Evolutionary conservation across 495 filamentous ascomycete genomes (phyloP).

Genomic region (Achaetomiella virescens): DNA sequence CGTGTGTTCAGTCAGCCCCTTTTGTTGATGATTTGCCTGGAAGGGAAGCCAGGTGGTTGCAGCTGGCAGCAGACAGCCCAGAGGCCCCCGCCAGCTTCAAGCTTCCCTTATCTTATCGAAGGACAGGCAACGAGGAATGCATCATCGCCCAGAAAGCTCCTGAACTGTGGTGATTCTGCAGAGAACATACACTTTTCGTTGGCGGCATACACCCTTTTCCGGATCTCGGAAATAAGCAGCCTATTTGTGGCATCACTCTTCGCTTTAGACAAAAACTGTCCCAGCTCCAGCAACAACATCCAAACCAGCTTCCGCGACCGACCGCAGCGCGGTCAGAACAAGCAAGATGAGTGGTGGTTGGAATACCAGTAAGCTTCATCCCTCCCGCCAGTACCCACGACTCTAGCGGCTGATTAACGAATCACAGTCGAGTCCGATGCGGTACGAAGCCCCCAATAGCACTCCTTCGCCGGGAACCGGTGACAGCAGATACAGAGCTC

Average conservation of each 20-base stretch:
- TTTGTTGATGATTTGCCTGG: no score
- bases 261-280: no score
- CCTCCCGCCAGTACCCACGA: neutral
- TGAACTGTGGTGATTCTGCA: no score
- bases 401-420: slow-evolving; percentile 32
- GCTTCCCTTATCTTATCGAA: slow-evolving; percentile 10
- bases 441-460: slow-evolving; percentile 44
- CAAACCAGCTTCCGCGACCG: neutral
- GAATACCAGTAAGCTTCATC: slow-evolving; percentile 47
- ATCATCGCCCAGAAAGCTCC: slow-evolving; percentile 1
- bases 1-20: no score
- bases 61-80: neutral
- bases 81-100: no score
- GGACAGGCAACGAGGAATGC: slow-evolving; percentile 5
- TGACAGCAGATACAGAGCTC: neutral
- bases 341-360: slow-evolving; percentile 52
- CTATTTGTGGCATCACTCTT: no score
- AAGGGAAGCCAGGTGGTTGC: neutral
- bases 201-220: no score
- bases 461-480: neutral
- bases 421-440: slow-evolving; percentile 86
- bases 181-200: no score
- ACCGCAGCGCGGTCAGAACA: neutral
- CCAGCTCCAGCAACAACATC: neutral
- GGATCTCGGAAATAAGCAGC: no score